phyloP scores from a whole-genome alignment of 2,329 filamentous ascomycete genomes.

The Fusarium papillatum region DNA sequence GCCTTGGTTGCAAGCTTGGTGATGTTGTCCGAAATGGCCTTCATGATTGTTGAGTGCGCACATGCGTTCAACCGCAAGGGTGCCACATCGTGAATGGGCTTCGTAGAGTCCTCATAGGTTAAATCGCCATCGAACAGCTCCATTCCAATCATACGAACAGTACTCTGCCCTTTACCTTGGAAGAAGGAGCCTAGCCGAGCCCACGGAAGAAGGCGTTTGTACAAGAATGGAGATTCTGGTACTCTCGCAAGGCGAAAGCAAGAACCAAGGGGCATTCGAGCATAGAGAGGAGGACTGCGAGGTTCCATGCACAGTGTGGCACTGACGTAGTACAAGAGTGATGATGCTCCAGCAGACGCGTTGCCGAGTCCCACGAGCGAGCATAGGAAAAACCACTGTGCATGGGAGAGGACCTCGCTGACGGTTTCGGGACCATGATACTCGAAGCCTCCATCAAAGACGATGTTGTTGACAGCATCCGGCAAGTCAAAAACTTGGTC shows the following conservation, averaged over 20 bases:
- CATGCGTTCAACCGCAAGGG: not conserved
- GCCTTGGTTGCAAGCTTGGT: slow-evolving; percentile 2
- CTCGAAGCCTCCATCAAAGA: not conserved
- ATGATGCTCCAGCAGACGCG: not conserved
- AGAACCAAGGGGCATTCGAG: not conserved
- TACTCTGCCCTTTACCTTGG: not conserved
- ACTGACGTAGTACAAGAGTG: not conserved
- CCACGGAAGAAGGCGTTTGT: not conserved
- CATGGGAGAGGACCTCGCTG: not conserved
- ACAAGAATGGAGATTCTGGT: not conserved
- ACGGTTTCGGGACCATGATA: not conserved
- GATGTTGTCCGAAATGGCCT: not conserved
- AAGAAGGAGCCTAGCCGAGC: not conserved
- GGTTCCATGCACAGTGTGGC: not conserved
- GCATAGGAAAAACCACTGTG: not conserved
- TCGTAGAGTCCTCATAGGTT: not conserved
- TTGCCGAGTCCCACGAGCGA: not conserved
- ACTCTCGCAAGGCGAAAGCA: not conserved
- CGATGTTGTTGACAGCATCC: not conserved
- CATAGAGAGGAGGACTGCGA: not conserved
- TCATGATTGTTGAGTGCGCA: not conserved
- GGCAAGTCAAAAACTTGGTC: not conserved
- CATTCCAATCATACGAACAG: not conserved
- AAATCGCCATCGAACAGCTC: not conserved
- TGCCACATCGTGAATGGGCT: not conserved